Base-by-base conservation (phyloP, 140 eudicot genomes). In the Anethum foeniculum region DNA sequence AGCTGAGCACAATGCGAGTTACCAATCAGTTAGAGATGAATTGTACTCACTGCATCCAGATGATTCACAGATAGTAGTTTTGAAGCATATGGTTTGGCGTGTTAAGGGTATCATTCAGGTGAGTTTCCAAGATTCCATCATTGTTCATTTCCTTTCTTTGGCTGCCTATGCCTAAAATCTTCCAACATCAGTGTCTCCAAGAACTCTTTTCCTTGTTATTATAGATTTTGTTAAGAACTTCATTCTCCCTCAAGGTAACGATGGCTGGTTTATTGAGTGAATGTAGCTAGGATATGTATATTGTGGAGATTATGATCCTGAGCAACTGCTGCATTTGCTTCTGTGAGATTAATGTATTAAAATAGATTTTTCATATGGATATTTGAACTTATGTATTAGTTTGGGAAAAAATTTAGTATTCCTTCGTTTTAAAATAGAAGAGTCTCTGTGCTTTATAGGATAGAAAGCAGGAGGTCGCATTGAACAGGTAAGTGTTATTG, bases 31-130 rank as follows among this genome's bases (percentile, higher is more conserved):
- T 44, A 86, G 98, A 48, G 85, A 91, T 76, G 97, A 93, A 79
- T 79, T 93, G 65, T 91, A 39, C 58, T 15, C 80, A 27, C 77
- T 83, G 89, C 97, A 91, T 83, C 97, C 97, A 21, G 85, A 88
- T 71, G 97, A 93, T 86, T 88, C 93, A 9, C 85, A 89, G 28
- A 88, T 93, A 54, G 96, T 91, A 14, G 91, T 88, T 14, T 75
- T 88, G 65, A 91, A 87, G 90, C 91, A 87, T 43, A 88, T 79
- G 54, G 96, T 93, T 49, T 93, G 98, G 98, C 97, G 97, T 48
- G 97, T 92, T 38, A 92, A 89, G 83, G 97, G 96, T 77, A 81
- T 92, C 81, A 92, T 92, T 38, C 96, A 92, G 96, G 97, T 92
- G 77, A 74, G 48, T 43, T 48, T 79, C 48, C 47, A 36, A 18